Evolutionary conservation across 306 rosid species (phyloP).

Genomic region (Cyclanthera cordifolia): DNA sequence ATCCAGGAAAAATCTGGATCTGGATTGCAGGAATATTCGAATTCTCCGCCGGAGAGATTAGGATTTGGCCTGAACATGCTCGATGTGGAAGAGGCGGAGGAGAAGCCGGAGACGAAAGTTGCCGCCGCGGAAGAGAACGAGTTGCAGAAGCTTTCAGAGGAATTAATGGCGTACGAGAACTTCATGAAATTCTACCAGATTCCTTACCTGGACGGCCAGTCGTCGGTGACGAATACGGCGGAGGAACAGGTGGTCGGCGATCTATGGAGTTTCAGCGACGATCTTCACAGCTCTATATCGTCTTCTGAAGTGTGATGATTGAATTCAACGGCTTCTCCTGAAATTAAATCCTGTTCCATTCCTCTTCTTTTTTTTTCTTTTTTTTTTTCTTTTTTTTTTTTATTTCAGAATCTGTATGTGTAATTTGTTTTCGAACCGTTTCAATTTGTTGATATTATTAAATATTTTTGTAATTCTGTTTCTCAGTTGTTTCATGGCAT

Average conservation of each 20-base stretch:
- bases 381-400: background rate
- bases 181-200: conserved; percentile 76
- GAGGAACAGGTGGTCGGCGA: conserved; percentile 52
- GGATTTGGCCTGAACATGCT: conserved; percentile 6
- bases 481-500: background rate
- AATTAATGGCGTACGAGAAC: conserved; percentile 70
- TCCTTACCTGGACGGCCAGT: conserved; percentile 70
- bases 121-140: conserved; percentile 25
- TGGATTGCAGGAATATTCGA: conserved; percentile 28
- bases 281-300: background rate
- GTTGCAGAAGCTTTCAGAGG: conserved; percentile 62
- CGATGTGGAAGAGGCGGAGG: conserved; percentile 1
- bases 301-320: background rate
- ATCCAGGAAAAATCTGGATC: conserved; percentile 30
- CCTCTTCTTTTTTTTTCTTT: background rate
- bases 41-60: conserved; percentile 18
- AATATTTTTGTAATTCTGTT: background rate
- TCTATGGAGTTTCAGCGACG: conserved; percentile 73
- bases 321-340: background rate
- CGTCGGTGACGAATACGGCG: conserved; percentile 23
- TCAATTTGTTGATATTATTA: conserved; percentile 1
- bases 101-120: conserved; percentile 13
- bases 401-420: background rate
- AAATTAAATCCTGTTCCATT: background rate
- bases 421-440: background rate